Percentiles rank a stretch among this genome's conserved stretches.
phyloP scores from a whole-genome alignment of 2,329 filamentous ascomycete genomes.

The Berkeleyomyces rouxiae region DNA sequence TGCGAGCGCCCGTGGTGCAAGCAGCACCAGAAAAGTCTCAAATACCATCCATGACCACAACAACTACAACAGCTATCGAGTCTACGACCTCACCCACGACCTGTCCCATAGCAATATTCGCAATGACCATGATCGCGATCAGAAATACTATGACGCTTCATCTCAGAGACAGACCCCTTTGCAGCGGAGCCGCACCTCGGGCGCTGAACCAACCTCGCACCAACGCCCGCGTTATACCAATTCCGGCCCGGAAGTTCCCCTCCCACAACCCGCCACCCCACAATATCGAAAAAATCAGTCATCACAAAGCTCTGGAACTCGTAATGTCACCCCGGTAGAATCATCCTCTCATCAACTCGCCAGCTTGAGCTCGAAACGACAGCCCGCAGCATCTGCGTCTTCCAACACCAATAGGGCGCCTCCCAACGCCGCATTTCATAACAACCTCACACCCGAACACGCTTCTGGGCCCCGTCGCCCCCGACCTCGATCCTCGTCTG shows the following conservation, averaged over 20 bases:
- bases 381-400: not conserved
- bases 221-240: not conserved
- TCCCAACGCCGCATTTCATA: not conserved
- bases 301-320: slow-evolving; percentile 7
- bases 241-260: not conserved
- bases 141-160: not conserved
- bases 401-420: not conserved
- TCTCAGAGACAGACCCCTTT: not conserved
- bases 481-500: slow-evolving; percentile 19
- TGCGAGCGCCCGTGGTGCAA: not conserved
- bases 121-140: not conserved
- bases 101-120: not conserved
- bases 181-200: not conserved
- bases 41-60: slow-evolving; percentile 1
- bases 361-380: not conserved
- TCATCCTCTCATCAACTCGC: slow-evolving; percentile 10
- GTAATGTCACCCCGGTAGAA: slow-evolving; percentile 11
- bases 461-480: slow-evolving; percentile 4
- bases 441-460: slow-evolving; percentile 3
- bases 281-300: not conserved
- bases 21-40: not conserved
- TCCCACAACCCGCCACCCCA: not conserved
- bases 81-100: not conserved
- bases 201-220: not conserved
- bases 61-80: not conserved